Base-by-base conservation (phyloP, 2,329 filamentous ascomycete genomes). In the Aspergillus fumigatus region DNA sequence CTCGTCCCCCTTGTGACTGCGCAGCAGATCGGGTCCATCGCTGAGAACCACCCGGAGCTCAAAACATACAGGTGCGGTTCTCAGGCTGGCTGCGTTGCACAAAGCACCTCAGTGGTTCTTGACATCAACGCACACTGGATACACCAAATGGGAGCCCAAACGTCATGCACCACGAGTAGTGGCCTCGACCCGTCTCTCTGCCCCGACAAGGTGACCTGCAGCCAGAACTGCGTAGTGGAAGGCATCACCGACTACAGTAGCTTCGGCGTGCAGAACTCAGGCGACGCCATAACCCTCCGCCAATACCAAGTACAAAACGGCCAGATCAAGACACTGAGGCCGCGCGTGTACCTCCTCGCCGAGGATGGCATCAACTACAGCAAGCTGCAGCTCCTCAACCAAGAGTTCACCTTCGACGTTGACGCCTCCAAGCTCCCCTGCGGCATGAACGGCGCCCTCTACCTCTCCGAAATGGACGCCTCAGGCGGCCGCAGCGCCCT, bases 391-490 rank as follows among this genome's bases (percentile, higher is more conserved):
- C 77, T 88, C 51, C 76, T 83, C 47, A 84, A 83, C 71, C 81
- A 87, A 67, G 86, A 89, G 70, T 83, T 89, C 72, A 84, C 83
- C 49, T 88, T 88, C 61, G 85, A 88, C 54, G 85, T 88, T 23
- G 86, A 89, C 68, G 83, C 88, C 40, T 87, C 85, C 25, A 80
- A 81, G 64, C 76, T 88, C n/a, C 81, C 82, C 57, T 89, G 87
- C 66, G 87, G 87, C 57, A 75, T 89, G 61, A 89, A 90, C 73
- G 86, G 86, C 51, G 86, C 86, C 40, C 75, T 89, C 41, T 88
- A 88, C 72, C 76, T 87, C 38, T 75, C 80, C 8, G 78, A 82
- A 64, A 87, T 88, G 85, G 75, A 79, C 1, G 71, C 75, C 7
- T 80, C 84, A 59, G 86, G 86, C 58, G 85, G 84, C 58, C 75